A percentile compares a stretch with the other conserved stretches of the same genome.
Evolutionary conservation across 2,329 filamentous ascomycete genomes (phyloP).

Genomic region (Bipolaris gigantea): DNA sequence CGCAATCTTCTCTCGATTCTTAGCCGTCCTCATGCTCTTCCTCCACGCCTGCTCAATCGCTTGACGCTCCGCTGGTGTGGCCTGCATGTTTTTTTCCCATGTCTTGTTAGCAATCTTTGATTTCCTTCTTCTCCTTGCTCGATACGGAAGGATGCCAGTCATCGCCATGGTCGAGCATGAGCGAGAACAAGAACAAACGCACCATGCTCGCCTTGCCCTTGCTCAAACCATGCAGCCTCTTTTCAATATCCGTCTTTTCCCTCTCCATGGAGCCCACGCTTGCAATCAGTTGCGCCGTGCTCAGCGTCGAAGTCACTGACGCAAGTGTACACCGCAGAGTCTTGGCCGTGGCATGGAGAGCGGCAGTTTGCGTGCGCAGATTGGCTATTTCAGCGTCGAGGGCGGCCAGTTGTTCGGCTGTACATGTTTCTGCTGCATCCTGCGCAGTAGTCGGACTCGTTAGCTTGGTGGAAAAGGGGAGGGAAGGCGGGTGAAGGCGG

Average conservation of each 20-base stretch:
- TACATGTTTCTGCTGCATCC: constrained; percentile 53
- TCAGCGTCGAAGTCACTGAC: constrained; percentile 52
- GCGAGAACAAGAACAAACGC: constrained; percentile 29
- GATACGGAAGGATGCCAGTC: too few relatives aligned
- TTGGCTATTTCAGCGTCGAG: constrained; percentile 54
- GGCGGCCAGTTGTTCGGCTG: constrained; percentile 52
- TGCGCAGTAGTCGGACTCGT: constrained; percentile 26
- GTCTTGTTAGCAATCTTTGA: not conserved
- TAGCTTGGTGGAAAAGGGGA: not conserved
- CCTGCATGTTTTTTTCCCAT: not conserved
- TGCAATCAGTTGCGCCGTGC: constrained; percentile 54
- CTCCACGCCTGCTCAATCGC: constrained; percentile 52
- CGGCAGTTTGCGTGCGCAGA: constrained; percentile 51
- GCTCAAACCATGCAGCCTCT: constrained; percentile 47
- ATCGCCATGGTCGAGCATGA: not conserved
- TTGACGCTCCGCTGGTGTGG: constrained; percentile 50
- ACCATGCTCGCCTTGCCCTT: constrained; percentile 51
- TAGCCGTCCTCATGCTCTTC: constrained; percentile 46
- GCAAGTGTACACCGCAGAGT: constrained; percentile 52
- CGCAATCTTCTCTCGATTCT: constrained; percentile 53
- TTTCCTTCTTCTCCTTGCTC: not conserved
- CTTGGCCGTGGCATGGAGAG: constrained; percentile 53
- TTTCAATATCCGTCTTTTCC: constrained; percentile 49
- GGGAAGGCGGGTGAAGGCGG: too few relatives aligned
- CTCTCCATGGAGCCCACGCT: constrained; percentile 49